A percentile compares a stretch with the other conserved stretches of the same genome.
phyloP scores from a whole-genome alignment of 805 yeast species.

The Candida wancherniae region DNA sequence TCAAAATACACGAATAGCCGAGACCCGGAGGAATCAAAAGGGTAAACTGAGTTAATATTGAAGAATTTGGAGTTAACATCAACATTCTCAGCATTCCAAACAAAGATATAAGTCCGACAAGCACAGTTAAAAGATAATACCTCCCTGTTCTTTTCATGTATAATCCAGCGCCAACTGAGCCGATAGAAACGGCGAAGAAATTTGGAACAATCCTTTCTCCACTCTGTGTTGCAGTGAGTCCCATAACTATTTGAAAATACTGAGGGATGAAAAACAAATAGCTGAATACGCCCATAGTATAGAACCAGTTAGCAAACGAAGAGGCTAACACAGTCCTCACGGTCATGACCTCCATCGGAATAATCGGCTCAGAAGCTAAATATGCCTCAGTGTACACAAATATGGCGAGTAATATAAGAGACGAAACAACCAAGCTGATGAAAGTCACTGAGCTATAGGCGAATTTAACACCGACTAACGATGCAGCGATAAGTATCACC shows the following conservation, averaged over 20 bases:
- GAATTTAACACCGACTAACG: slow-evolving; percentile 58
- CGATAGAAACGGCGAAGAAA: slow-evolving; percentile 62
- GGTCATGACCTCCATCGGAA: slow-evolving; percentile 56
- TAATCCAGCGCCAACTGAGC: slow-evolving; percentile 63
- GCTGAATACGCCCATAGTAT: slow-evolving; percentile 63
- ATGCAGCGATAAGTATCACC: slow-evolving; percentile 57
- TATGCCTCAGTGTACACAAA: slow-evolving; percentile 51
- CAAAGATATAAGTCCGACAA: slow-evolving; percentile 39
- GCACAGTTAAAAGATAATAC: slow-evolving; percentile 47
- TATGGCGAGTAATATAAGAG: slow-evolving; percentile 29
- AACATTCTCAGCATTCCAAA: slow-evolving; percentile 43
- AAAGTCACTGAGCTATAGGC: slow-evolving; percentile 44
- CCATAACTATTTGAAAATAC: slow-evolving; percentile 52
- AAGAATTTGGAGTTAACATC: slow-evolving; percentile 25
- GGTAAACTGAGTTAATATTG: slow-evolving; percentile 36
- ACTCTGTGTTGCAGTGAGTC: slow-evolving; percentile 49
- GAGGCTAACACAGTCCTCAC: slow-evolving; percentile 61
- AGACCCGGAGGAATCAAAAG: slow-evolving; percentile 53
- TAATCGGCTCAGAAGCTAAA: slow-evolving; percentile 58
- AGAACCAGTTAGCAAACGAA: slow-evolving; percentile 64
- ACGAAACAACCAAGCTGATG: slow-evolving; percentile 24
- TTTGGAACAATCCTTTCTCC: slow-evolving; percentile 61
- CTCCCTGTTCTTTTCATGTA: slow-evolving; percentile 66
- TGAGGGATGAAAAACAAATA: slow-evolving; percentile 68
- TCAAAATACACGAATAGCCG: slow-evolving; percentile 63